Conservation (phyloP, 2,329 filamentous ascomycete species). For the Fusarium clavum region DNA sequence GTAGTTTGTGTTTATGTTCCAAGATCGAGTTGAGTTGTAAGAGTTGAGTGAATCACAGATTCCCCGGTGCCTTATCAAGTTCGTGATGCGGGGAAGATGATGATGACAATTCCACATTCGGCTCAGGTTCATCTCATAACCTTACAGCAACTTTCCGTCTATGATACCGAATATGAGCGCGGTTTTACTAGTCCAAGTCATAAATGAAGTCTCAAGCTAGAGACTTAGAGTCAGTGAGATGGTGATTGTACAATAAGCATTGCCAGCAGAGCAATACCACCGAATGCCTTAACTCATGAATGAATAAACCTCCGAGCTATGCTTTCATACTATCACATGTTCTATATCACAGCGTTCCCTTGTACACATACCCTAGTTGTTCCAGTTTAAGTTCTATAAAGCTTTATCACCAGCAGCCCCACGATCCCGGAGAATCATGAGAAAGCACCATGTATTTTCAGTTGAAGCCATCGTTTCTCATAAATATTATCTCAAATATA, state of each 20-base stretch:
- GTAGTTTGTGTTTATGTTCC: background rate
- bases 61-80: slow-evolving; percentile 7
- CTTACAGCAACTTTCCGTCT: background rate
- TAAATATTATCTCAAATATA: background rate
- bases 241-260: background rate
- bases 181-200: background rate
- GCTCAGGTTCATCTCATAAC: background rate
- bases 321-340: background rate
- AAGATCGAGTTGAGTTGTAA: background rate
- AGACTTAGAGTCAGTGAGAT: background rate
- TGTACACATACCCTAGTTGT: background rate
- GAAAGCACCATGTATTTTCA: background rate
- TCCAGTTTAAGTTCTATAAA: background rate
- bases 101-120: slow-evolving; percentile 1
- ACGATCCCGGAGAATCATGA: background rate
- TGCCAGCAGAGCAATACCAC: background rate
- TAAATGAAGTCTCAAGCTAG: background rate
- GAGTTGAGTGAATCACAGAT: background rate
- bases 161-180: background rate
- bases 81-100: slow-evolving; percentile 33
- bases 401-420: background rate
- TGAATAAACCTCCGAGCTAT: background rate
- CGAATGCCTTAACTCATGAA: background rate
- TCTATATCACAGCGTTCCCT: background rate
- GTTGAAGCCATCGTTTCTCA: background rate